Conservation (phyloP, 2,329 filamentous ascomycete genomes). For the Lizonia empirigonia region DNA sequence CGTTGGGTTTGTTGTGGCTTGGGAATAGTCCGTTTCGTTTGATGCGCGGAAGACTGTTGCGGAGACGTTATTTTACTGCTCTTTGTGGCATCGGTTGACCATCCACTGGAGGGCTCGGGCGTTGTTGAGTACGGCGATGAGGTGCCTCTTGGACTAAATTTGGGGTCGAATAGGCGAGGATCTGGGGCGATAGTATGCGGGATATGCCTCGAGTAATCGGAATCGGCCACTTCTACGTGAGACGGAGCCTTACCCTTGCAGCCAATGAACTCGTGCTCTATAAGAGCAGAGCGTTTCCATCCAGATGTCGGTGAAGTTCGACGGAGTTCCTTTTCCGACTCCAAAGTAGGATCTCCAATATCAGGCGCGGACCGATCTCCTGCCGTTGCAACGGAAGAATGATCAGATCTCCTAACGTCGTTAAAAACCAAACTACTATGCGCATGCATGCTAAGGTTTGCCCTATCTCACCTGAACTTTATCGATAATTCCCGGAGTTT, state of each 20-base stretch:
- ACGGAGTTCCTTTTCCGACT: slow-evolving; percentile 26
- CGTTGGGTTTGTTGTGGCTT: slow-evolving; percentile 22
- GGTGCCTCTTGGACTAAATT: slow-evolving; percentile 24
- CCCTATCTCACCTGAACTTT: too few species aligned
- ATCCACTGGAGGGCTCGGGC: slow-evolving; percentile 33
- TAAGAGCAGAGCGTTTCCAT: slow-evolving; percentile 41
- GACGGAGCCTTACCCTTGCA: slow-evolving; percentile 32
- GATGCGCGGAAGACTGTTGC: too few species aligned
- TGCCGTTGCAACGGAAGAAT: too few species aligned
- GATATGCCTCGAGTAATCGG: slow-evolving; percentile 33
- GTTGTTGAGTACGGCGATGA: slow-evolving; percentile 27
- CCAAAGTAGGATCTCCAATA: slow-evolving; percentile 36
- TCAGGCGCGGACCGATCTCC: slow-evolving; percentile 38
- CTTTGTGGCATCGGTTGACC: slow-evolving; percentile 20
- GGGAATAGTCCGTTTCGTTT: too few species aligned
- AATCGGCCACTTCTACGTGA: slow-evolving; percentile 31
- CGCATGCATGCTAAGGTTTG: background rate
- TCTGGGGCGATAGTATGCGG: too few species aligned
- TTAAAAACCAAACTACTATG: slow-evolving; percentile 13
- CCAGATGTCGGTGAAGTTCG: slow-evolving; percentile 28
- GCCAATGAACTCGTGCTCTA: slow-evolving; percentile 32
- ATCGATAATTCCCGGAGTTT: slow-evolving; percentile 31
- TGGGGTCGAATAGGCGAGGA: slow-evolving; percentile 33
- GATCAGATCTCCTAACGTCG: slow-evolving; percentile 28
- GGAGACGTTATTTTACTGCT: slow-evolving; percentile 19